A percentile compares a stretch with the other conserved stretches of the same genome.
phyloP scores from a whole-genome alignment of 805 yeast genomes.

The Wickerhamomyces bisporus region DNA sequence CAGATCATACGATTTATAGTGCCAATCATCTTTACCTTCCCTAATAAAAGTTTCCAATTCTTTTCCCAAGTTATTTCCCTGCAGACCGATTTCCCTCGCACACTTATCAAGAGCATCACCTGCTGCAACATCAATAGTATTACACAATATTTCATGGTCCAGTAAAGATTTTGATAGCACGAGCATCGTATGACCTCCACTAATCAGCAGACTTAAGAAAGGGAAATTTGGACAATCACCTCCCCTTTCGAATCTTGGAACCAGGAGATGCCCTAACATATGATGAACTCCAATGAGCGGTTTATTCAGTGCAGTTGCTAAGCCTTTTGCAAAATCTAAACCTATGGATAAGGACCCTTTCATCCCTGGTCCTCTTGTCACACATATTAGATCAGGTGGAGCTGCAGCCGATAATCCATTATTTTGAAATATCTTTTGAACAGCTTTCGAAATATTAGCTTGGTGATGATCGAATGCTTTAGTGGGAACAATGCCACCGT shows the following conservation, averaged over 20 bases:
- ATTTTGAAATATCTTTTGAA: constrained; percentile 36
- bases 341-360: constrained; percentile 82
- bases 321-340: constrained; percentile 78
- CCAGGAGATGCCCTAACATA: constrained; percentile 87
- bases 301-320: constrained; percentile 67
- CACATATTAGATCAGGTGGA: constrained; percentile 73
- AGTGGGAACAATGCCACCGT: constrained; percentile 88
- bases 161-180: constrained; percentile 57
- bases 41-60: constrained; percentile 61
- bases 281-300: constrained; percentile 93
- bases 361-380: constrained; percentile 97
- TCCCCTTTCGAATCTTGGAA: constrained; percentile 47
- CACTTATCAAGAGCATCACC: constrained; percentile 95
- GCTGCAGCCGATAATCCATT: constrained; percentile 10
- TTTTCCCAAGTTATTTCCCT: constrained; percentile 81
- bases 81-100: constrained; percentile 76
- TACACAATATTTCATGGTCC: constrained; percentile 67
- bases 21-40: constrained; percentile 28
- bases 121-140: constrained; percentile 83
- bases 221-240: constrained; percentile 51
- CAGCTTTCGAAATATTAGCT: constrained; percentile 44
- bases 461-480: constrained; percentile 82
- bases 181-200: constrained; percentile 94
- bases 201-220: constrained; percentile 69
- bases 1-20: constrained; percentile 20